These are phyloP conservation scores for Leccinellum albellum DNA, from an alignment of 768 basidiomycete species.

Conservation along the genomic window DNA sequence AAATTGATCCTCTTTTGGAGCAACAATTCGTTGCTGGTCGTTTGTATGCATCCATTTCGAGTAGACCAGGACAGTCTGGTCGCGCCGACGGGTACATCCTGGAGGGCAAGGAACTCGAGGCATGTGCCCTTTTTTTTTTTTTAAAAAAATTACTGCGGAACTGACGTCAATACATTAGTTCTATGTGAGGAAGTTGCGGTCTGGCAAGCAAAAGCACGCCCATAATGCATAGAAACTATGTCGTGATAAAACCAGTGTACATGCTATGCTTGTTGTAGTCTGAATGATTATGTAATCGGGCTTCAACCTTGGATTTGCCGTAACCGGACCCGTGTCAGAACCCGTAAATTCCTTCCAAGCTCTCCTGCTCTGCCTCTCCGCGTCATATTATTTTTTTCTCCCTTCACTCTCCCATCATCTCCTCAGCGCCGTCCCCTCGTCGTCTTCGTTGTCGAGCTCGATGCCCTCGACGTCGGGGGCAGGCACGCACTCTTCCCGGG, in stretches of 20 bases:
- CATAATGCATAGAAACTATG: constrained; percentile 35
- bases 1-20: constrained; percentile 88
- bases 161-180: constrained; percentile 53
- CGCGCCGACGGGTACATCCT: constrained; percentile 96
- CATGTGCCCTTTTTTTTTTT: no score
- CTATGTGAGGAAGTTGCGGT: constrained; percentile 90
- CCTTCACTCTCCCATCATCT: not conserved
- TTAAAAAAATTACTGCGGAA: not conserved
- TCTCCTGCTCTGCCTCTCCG: constrained; percentile 29
- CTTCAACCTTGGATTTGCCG: constrained; percentile 19
- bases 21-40: constrained; percentile 91
- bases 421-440: constrained; percentile 19
- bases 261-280: constrained; percentile 2
- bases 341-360: constrained; percentile 20
- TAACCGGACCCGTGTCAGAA: constrained; percentile 31
- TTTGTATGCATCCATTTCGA: constrained; percentile 89
- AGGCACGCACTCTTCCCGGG: constrained; percentile 21
- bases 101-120: constrained; percentile 98
- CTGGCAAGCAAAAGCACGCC: constrained; percentile 94
- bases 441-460: constrained; percentile 26
- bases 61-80: constrained; percentile 95
- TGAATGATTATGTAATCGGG: constrained; percentile 21
- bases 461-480: constrained; percentile 31
- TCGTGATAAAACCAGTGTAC: not conserved
- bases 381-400: constrained; percentile 22